Percentiles rank a stretch among this genome's conserved stretches.
Evolutionary conservation across 1,284 basidiomycete species (phyloP).

Genomic region (Ceratorhiza oryzae-sativae): DNA sequence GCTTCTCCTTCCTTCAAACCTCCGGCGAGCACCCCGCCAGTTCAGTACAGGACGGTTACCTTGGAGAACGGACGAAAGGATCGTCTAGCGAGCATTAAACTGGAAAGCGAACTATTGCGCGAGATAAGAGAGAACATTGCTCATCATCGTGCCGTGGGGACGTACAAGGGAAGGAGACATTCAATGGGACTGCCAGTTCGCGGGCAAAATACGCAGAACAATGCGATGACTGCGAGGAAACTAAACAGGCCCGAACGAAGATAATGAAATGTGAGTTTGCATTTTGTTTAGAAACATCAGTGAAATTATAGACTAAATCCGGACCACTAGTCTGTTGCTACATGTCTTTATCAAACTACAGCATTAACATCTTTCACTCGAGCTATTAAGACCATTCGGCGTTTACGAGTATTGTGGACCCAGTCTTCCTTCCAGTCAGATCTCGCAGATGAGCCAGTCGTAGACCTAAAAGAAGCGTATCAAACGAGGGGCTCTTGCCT

Average conservation of each 20-base stretch:
- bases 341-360: constrained; percentile 12
- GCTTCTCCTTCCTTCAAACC: constrained; percentile 56
- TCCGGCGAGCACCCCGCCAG: constrained; percentile 21
- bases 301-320: neutral
- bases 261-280: constrained; percentile 45
- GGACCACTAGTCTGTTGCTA: neutral
- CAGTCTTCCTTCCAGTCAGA: constrained; percentile 30
- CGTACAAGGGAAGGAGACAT: constrained; percentile 85
- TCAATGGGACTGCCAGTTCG: constrained; percentile 88
- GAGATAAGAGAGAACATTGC: constrained; percentile 86
- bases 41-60: constrained; percentile 43
- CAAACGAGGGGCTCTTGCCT: neutral
- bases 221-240: constrained; percentile 84
- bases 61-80: constrained; percentile 52
- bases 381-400: constrained; percentile 18
- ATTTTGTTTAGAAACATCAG: neutral
- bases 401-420: constrained; percentile 26
- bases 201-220: constrained; percentile 87
- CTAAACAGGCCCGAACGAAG: constrained; percentile 74
- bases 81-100: constrained; percentile 72
- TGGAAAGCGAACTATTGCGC: constrained; percentile 82
- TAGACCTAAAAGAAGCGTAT: neutral
- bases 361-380: neutral
- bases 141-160: constrained; percentile 89
- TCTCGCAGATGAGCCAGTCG: constrained; percentile 33